phyloP scores from a whole-genome alignment of 169 alveolate species.

The Hepatocystis sp. region DNA sequence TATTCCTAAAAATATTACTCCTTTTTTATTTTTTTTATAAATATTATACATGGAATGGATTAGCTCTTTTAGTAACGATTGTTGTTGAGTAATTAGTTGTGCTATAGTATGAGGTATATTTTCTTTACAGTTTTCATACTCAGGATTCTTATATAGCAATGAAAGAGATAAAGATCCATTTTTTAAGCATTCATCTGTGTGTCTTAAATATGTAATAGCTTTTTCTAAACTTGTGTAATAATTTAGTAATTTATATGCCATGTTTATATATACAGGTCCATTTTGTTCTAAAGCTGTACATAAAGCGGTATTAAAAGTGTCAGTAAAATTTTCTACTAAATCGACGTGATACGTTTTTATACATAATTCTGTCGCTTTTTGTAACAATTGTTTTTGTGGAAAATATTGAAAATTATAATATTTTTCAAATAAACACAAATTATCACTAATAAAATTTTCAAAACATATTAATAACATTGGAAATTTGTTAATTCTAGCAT shows the following conservation, averaged over 20 bases:
- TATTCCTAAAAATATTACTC: conserved; percentile 60
- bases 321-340: conserved; percentile 19
- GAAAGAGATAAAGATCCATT: no score
- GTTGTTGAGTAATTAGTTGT: no score
- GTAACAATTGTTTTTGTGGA: conserved; percentile 37
- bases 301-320: conserved; percentile 11
- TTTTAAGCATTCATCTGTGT: conserved; percentile 1
- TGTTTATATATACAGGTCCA: conserved; percentile 41
- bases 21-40: conserved; percentile 29
- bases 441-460: conserved; percentile 31
- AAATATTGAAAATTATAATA: conserved; percentile 58
- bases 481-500: conserved; percentile 43
- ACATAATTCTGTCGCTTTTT: conserved; percentile 59
- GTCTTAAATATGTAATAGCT: conserved; percentile 12
- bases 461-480: conserved; percentile 55
- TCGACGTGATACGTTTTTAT: conserved; percentile 21
- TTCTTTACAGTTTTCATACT: no score
- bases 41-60: conserved; percentile 4
- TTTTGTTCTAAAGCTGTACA: background rate
- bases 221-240: conserved; percentile 12
- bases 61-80: background rate
- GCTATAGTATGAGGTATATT: no score
- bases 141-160: no score
- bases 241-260: conserved; percentile 36
- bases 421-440: conserved; percentile 33